phyloP scores from a whole-genome alignment of 78 protist genomes.

The Chrysochromulina parva region DNA sequence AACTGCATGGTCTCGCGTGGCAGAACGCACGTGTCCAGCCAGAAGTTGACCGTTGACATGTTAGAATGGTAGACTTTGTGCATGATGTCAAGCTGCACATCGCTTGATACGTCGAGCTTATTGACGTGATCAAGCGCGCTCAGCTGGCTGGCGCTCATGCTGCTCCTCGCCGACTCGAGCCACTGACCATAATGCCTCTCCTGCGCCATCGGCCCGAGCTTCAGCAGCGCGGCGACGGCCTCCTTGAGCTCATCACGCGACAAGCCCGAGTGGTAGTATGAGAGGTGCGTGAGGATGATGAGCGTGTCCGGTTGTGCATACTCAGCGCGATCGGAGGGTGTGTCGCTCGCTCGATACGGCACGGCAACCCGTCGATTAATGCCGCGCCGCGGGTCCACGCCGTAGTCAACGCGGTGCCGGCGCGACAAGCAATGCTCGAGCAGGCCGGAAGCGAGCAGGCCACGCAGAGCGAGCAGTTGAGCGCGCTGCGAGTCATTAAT shows the following conservation, averaged over 20 bases:
- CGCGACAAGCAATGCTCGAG: background rate
- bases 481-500: background rate
- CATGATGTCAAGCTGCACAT: background rate
- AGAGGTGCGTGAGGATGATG: background rate
- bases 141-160: background rate
- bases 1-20: conserved; percentile 22
- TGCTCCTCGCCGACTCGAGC: background rate
- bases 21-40: conserved; percentile 12
- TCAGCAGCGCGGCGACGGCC: background rate
- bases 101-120: conserved; percentile 20
- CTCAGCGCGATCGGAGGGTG: conserved; percentile 24
- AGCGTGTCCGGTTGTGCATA: conserved; percentile 11
- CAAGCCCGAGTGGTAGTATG: conserved; percentile 30
- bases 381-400: background rate
- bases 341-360: conserved; percentile 32
- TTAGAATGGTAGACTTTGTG: background rate
- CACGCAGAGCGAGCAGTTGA: conserved; percentile 4
- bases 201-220: background rate
- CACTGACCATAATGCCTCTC: background rate
- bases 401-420: conserved; percentile 32
- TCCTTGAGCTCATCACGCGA: background rate
- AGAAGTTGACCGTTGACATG: conserved; percentile 7
- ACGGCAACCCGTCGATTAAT: background rate
- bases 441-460: conserved; percentile 5
- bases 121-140: background rate